Base-by-base conservation (phyloP, 2,329 filamentous ascomycete genomes). In the Dactylellina haptotyla region DNA sequence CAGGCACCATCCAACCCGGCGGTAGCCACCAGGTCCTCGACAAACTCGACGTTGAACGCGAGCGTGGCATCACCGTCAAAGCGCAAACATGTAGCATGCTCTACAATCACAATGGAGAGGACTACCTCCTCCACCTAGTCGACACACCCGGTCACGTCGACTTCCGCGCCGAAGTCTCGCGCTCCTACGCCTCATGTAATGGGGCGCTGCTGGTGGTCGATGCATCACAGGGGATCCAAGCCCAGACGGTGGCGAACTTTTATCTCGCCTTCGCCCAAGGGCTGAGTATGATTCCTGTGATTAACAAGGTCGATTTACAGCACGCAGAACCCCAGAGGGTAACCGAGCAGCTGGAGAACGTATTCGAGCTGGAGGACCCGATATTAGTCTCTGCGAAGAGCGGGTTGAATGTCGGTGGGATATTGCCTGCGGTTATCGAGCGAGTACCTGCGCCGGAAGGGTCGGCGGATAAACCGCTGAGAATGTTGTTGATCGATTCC, bases 11-110 rank as follows among this genome's bases (percentile, higher is more conserved):
- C 76, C 84, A 91, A 77, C 86, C 91, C 0, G 93, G 92, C 72
- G 85, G 86, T 54, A 97, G 97, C 81, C 96, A 97, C 83, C 95
- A 99, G 84, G 92, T 98, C 75, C 84, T 99, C 76, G 95, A 99
- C 82, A 97, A 97, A 81, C 87, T 99, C 34, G 95, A 99, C 80
- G 95, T 99, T 63, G 95, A 99, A 83, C 86, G 95, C 57, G 93
- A 98, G 82, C 88, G 95, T 39, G 95, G 95, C 75, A 99, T 99
- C 80, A 99, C 95, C 0, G 95, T 99, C 80, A 99, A 99, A 84
- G 95, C 95, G 63, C 95, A 99, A 84, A 98, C 95, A 66, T 98
- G 95, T 82, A 95, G 90, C 64, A 99, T 99, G 95, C 87, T 99
- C 58, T 97, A 97, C 84, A 92, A 90, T 26, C 85, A 97, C 82